Base-by-base conservation (phyloP, 257 asterid genomes). In the Penstemon barbatus region DNA sequence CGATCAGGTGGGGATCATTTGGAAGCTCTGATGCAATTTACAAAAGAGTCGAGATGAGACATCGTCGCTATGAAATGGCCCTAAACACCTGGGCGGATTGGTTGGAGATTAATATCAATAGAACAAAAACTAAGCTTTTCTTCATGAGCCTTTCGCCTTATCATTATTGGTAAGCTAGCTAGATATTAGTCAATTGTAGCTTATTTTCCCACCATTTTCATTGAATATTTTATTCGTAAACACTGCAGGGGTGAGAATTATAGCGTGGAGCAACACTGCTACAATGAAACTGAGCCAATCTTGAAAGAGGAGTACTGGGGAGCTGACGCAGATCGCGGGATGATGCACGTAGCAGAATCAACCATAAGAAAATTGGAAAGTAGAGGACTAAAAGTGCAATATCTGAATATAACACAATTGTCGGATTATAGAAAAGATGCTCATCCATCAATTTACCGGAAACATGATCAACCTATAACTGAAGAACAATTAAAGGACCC, bases 351-450 rank as follows among this genome's bases (percentile, higher is more conserved):
- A 42, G 85, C 68, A 50, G 86, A 85, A 63, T 78, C 76, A 37
- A 61, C 76, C 7, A 71, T 85, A 8, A 38, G 66, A 9, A 72
- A 80, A 15, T 68, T 87, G 72, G 73, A 65, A n/a, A 63, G 33
- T 40, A 59, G 74, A 59, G 91, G 91, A 39, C 9, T 86, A 39
- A 82, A 65, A 18, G 66, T 81, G 3, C 80, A 82, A 7, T 81
- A 85, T 78, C 69, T 89, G 49, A 89, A 89, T 64, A 83, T 85
- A 43, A 89, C 96, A 0, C 82, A 80, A 5, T 72, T 87, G 71
- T 85, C 95, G 0, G 92, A 85, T 54, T 80, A 83, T 19, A 79
- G 96, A 68, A 82, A 77, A 43, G 96, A 87, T 58, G 90, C 80
- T 0, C 96, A 89, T 82, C 81, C 90, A 1, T 68, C 95, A 2